Evolutionary conservation across 192 early-diverging fungal genomes (phyloP), one percentile per base, ranked within the genome.

Genomic region (Spinellus fusiger): DNA sequence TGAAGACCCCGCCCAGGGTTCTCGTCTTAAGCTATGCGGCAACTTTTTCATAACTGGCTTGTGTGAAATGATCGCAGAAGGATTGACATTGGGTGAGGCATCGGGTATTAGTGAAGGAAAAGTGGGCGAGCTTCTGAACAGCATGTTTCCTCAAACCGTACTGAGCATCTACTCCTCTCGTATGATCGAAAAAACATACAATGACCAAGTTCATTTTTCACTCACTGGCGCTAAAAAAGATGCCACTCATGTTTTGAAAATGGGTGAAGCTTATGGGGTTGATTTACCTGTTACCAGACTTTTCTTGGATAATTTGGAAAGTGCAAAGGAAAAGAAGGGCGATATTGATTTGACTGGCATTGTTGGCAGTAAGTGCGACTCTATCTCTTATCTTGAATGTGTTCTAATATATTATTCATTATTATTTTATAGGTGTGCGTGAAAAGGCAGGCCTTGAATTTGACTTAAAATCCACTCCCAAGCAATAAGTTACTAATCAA

Each of bases 41-140:
- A 90, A 90, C 55, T 90, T 82, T 44, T 77, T 90, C 54, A 68
- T 90, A 23, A 67, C 66, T 0, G 64, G 78, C 1, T 64, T 75
- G 3, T 58, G 86, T 18, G 86, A 90, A 64, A 54, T 82, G 3
- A 44, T 90, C 7, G 80, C 84, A 0, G 85, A 90, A 53, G 88
- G 81, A 4, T 54, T 84, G 38, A 82, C 78, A 0, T 73, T 88
- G 1, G 83, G 81, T 0, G 81, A 84, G 33, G 75, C 75, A 37
- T 32, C 59, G 4, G 82, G 71, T 3, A 32, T 87, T 16, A 70
- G 78, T 4, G 70, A 80, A 34, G 71, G 76, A 6, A 72, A 81
- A 22, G 71, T 83, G 15, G 35, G 79, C 10, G 66, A 80, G 12
- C 80, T 88, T 34, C 51, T 87, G 22, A 65, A 77, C 31, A 52